phyloP scores from a whole-genome alignment of 2,329 filamentous ascomycete species.

The Neurospora crassa region DNA sequence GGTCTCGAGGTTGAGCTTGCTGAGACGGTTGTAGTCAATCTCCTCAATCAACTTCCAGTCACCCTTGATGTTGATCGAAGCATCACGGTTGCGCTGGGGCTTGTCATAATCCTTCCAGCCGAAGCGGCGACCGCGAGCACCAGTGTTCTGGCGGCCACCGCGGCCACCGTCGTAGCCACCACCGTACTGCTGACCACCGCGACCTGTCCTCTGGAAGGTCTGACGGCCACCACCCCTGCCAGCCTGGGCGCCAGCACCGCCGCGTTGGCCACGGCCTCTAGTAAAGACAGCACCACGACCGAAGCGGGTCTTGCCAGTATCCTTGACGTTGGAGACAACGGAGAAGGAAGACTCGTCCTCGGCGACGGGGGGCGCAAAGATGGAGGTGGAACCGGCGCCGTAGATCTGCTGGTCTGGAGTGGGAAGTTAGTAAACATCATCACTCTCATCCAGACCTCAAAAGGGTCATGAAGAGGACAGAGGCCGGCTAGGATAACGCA shows the following conservation, averaged over 20 bases:
- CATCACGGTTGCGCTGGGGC: slow-evolving; percentile 90
- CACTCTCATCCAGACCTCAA: slow-evolving; percentile 1
- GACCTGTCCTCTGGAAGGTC: slow-evolving; percentile 62
- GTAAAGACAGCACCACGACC: slow-evolving; percentile 86
- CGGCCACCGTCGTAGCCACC: slow-evolving; percentile 60
- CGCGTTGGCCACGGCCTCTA: slow-evolving; percentile 70
- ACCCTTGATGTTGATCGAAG: slow-evolving; percentile 89
- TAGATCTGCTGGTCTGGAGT: slow-evolving; percentile 86
- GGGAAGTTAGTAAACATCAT: slow-evolving; percentile 1
- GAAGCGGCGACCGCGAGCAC: slow-evolving; percentile 73
- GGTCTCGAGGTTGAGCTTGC: slow-evolving; percentile 91
- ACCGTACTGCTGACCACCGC: slow-evolving; percentile 44
- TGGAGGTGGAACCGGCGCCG: slow-evolving; percentile 73
- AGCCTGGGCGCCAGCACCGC: slow-evolving; percentile 47
- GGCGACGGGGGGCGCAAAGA: slow-evolving; percentile 83
- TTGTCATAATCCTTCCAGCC: slow-evolving; percentile 99
- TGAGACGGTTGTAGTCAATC: slow-evolving; percentile 93
- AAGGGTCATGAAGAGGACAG: not conserved
- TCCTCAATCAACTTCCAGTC: slow-evolving; percentile 96
- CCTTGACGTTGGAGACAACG: slow-evolving; percentile 89
- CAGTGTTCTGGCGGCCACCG: slow-evolving; percentile 52
- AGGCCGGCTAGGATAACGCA: slow-evolving; percentile 30
- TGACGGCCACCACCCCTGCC: slow-evolving; percentile 48
- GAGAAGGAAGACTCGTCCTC: slow-evolving; percentile 98
- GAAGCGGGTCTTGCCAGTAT: slow-evolving; percentile 77